Percentiles rank a stretch among this genome's conserved stretches.
phyloP scores from a whole-genome alignment of 495 filamentous ascomycete genomes.

The Penicillium pancosmium region DNA sequence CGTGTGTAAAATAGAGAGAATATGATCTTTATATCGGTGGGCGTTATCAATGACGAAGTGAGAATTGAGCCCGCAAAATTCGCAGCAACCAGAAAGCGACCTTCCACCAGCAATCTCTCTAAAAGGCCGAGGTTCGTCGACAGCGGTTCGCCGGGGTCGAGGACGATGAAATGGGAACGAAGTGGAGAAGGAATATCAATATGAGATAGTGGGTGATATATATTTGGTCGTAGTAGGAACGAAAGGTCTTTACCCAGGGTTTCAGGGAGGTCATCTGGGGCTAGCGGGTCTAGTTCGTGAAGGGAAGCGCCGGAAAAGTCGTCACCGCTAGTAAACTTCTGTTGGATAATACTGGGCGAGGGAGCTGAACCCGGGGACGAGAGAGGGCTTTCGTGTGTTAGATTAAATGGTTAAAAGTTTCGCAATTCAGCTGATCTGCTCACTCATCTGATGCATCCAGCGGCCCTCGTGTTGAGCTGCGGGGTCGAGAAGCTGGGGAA shows the following conservation, averaged over 20 bases:
- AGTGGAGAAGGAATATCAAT: conserved; percentile 68
- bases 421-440: conserved; percentile 13
- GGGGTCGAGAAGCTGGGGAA: conserved; percentile 47
- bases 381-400: conserved; percentile 34
- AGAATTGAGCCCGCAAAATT: conserved; percentile 44
- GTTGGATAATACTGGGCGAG: conserved; percentile 17
- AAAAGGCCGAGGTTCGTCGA: conserved; percentile 46
- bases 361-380: conserved; percentile 13
- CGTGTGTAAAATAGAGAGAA: conserved; percentile 82
- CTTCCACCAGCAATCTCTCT: conserved; percentile 71
- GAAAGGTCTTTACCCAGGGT: conserved; percentile 68
- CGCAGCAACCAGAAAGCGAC: conserved; percentile 64
- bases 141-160: conserved; percentile 40
- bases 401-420: conserved; percentile 7
- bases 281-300: conserved; percentile 35
- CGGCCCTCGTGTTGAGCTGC: conserved; percentile 56
- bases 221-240: conserved; percentile 74
- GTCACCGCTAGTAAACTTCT: conserved; percentile 16
- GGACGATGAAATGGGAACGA: conserved; percentile 46
- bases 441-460: conserved; percentile 54
- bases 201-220: conserved; percentile 77
- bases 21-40: conserved; percentile 62
- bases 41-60: conserved; percentile 49
- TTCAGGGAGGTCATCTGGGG: conserved; percentile 39
- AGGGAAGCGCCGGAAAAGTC: conserved; percentile 34